Evolutionary conservation across 441 rosid genomes (phyloP).

Genomic region (Pelargonium australe): DNA sequence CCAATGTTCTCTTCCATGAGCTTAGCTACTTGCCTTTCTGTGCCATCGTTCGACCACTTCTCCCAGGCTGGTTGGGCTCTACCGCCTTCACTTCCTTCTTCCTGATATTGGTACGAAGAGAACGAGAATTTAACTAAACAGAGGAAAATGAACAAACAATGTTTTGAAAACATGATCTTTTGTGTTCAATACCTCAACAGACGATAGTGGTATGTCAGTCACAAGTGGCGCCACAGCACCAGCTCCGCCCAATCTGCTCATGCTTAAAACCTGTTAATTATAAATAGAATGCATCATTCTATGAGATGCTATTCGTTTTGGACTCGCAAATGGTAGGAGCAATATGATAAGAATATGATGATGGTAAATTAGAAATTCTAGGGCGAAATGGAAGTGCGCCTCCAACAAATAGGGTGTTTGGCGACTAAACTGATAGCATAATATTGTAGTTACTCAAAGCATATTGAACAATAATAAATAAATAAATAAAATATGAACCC

Average conservation of each 20-base stretch:
- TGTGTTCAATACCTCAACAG: constrained; percentile 64
- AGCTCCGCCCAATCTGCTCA: constrained; percentile 96
- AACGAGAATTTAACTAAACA: constrained; percentile 1
- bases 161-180: not conserved
- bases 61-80: constrained; percentile 87
- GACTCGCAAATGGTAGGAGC: constrained; percentile 26
- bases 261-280: constrained; percentile 78
- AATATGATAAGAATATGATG: too few relatives aligned
- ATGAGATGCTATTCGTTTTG: not conserved
- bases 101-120: constrained; percentile 29
- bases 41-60: constrained; percentile 91
- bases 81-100: constrained; percentile 72
- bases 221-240: constrained; percentile 99
- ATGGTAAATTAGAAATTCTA: too few relatives aligned
- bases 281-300: constrained; percentile 16
- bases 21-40: constrained; percentile 88
- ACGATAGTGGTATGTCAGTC: constrained; percentile 78
- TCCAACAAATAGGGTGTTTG: too few relatives aligned
- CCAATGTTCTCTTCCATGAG: constrained; percentile 97
- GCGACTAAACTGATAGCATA: too few relatives aligned
- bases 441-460: not conserved
- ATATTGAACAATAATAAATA: not conserved
- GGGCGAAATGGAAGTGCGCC: too few relatives aligned
- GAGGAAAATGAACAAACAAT: not conserved
- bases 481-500: not conserved